These are phyloP conservation scores for Talaromyces piceae DNA, from an alignment of 2,329 filamentous ascomycete genomes.

Conservation along the genomic window DNA sequence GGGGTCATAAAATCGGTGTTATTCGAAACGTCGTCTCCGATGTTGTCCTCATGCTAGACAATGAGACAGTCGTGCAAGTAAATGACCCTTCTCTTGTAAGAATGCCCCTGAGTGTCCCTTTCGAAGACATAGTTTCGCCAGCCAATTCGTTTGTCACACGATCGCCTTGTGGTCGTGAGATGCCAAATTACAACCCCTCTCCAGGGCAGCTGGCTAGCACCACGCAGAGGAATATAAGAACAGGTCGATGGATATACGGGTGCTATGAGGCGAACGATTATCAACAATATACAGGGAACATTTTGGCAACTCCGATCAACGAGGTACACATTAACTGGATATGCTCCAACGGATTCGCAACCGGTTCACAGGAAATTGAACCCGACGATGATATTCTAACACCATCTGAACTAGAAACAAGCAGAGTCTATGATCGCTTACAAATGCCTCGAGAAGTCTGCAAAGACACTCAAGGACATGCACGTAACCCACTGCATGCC, in stretches of 20 bases:
- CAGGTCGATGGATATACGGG: conserved; percentile 48
- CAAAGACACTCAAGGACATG: neutral
- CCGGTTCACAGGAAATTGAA: conserved; percentile 15
- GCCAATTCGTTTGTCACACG: conserved; percentile 7
- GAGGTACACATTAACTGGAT: conserved; percentile 48
- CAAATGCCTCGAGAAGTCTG: conserved; percentile 12
- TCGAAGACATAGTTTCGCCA: conserved; percentile 11
- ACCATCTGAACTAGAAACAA: conserved; percentile 15
- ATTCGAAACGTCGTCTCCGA: conserved; percentile 45
- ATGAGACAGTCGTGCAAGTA: conserved; percentile 44
- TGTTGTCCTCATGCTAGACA: conserved; percentile 44
- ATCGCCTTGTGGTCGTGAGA: conserved; percentile 9
- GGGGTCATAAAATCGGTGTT: conserved; percentile 49
- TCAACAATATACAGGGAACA: conserved; percentile 44
- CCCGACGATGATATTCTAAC: conserved; percentile 13
- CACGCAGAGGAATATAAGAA: conserved; percentile 44
- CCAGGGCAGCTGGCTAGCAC: conserved; percentile 43
- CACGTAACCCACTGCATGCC: conserved; percentile 22
- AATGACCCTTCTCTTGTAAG: neutral
- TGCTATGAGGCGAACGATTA: too few relatives aligned
- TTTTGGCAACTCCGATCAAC: conserved; percentile 44
- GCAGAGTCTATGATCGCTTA: conserved; percentile 19
- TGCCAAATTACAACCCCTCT: conserved; percentile 6
- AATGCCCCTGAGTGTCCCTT: conserved; percentile 36
- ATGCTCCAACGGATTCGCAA: conserved; percentile 31